Evolutionary conservation across 495 filamentous ascomycete species (phyloP), one percentile per base, ranked within the genome.

Genomic region (Trichoderma virens): DNA sequence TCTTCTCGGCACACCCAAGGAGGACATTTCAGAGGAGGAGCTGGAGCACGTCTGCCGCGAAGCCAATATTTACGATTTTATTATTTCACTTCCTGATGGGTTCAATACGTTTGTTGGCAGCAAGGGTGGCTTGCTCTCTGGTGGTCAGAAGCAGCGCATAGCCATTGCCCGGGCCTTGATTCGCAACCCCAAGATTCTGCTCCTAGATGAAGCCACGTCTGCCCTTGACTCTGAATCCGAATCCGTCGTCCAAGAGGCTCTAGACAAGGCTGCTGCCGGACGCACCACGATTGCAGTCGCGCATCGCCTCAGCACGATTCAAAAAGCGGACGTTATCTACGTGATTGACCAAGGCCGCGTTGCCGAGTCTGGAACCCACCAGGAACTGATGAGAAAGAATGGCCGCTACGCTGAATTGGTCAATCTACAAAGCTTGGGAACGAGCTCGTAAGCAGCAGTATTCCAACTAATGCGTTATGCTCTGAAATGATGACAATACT

Each of bases 11-110:
- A 45, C 39, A 5, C 90, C 90, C 25, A 80, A 81, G 13, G 82
- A 84, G 61, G 74, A 76, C 5, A 82, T 87, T 9, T 81, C 88
- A 59, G 90, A 95, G 47, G 88, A 86, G 41, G 80, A 80, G 5
- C 81, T 96, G 35, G 79, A 87, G 60, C 82, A 88, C 67, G 90
- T 89, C 16, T 94, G 91, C 79, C 87, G 86, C 65, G 88, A 93
- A 70, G 92, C 92, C 47, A 96, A 96, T 69, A 96, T 96, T 68
- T 91, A 92, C 72, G 90, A 94, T 68, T 96, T 95, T 74, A 93
- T 96, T 73, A 82, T 72, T 27, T 73, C 71, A n/a, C 65, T 72
- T 65, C 66, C 73, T 11, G 88, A 93, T 7, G 90, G 89, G 38
- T 89, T 93, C 74, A 79, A 82, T 67, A 95, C 91, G 13, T 68